These are phyloP conservation scores for Neurospora sp. DNA, from an alignment of 495 filamentous ascomycete genomes.

Conservation along the genomic window DNA sequence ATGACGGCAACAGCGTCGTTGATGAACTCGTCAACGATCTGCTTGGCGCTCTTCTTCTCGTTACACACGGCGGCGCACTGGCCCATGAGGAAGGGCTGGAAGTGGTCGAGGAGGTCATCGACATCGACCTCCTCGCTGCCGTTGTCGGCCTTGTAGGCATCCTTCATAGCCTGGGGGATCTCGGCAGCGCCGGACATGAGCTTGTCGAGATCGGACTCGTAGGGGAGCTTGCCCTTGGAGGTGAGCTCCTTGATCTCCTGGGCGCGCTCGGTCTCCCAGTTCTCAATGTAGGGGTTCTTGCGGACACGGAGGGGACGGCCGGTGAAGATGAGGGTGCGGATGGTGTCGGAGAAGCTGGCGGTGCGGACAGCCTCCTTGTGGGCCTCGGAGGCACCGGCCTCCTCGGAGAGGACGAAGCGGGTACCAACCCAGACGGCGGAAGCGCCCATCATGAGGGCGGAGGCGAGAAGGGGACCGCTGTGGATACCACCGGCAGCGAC, in stretches of 20 bases:
- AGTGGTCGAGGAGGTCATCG: conserved; percentile 78
- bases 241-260: conserved; percentile 89
- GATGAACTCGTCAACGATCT: conserved; percentile 89
- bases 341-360: conserved; percentile 83
- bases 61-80: conserved; percentile 90
- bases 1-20: conserved; percentile 53
- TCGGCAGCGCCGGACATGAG: conserved; percentile 41
- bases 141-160: conserved; percentile 65
- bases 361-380: conserved; percentile 97
- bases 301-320: conserved; percentile 89
- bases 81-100: conserved; percentile 89
- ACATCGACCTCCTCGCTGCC: conserved; percentile 40
- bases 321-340: conserved; percentile 97
- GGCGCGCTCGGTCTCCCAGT: conserved; percentile 89
- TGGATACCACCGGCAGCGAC: conserved; percentile 90
- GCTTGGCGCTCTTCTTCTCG: conserved; percentile 87
- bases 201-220: conserved; percentile 88
- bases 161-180: conserved; percentile 65
- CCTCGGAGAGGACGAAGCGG: conserved; percentile 84
- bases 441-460: conserved; percentile 86
- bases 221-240: conserved; percentile 78
- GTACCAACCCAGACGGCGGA: conserved; percentile 94
- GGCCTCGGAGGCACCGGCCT: conserved; percentile 85
- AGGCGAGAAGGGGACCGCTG: conserved; percentile 85
- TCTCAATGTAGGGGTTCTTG: conserved; percentile 82